Base-by-base conservation (phyloP, 768 basidiomycete species). In the Lentinula sp. region DNA sequence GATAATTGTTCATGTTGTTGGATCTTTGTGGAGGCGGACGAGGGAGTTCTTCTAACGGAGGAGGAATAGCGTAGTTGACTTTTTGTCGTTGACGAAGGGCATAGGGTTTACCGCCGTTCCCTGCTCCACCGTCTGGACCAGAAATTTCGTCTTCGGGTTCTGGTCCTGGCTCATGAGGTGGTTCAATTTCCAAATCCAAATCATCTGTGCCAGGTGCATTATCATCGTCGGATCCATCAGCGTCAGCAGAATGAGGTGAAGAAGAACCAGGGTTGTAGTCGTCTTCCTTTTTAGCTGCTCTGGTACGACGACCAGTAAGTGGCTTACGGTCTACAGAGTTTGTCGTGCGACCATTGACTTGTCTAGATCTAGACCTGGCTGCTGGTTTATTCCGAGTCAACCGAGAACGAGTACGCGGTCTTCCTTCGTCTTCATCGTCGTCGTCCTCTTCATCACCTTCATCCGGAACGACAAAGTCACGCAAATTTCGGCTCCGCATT, bases 41-140 rank as follows among this genome's bases (percentile, higher is more conserved):
- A 1, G 70, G 67, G 70, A 89, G 74, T 39, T 92, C 89, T 54
- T 93, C 91, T 15, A 93, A 74, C 0, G 91, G 88, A 0, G 91
- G 91, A 1, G 88, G 89, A 21, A 92, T 88, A 11, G 87, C 86
- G 60, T 93, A 93, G 68, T 93, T 91, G 65, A 93, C 84, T 62
- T 81, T 80, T 49, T 76, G 76, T 55, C 91, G 77, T 66, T 85
- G 83, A 18, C 91, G 77, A 40, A 93, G 75, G 0, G 84, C 68
- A 66, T 93, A 93, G 15, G 84, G 83, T 49, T 77, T 80, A 8
- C 82, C 83, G 18, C n/a, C 28, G 28, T 28, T 48, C 21, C 46
- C 46, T 18, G 6, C n/a, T 23, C 46, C 46, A 15, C 5, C 53
- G 31, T 56, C 55, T 42, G 40, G 18, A 9, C 55, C 55, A 11